Base-by-base conservation (phyloP, 495 filamentous ascomycete species). In the Usnea hakonensis region DNA sequence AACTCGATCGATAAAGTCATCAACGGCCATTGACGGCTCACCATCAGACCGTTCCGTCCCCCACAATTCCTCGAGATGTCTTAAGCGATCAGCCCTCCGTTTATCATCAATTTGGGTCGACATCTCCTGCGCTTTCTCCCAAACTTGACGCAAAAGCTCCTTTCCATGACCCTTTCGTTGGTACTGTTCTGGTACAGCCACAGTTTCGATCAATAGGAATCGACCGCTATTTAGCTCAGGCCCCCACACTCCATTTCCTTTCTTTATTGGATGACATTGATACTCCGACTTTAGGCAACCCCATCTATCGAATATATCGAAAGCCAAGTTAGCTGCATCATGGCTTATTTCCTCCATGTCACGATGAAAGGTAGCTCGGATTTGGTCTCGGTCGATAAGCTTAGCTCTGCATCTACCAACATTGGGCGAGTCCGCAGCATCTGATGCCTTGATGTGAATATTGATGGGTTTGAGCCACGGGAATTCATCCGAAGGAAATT, bases 261-360 rank as follows among this genome's bases (percentile, higher is more conserved):
- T 69, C 54, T 57, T 67, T 5, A 68, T 48, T 32, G 48, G 41
- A 55, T 69, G 68, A 23, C 63, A 28, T 44, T 46, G 28, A 40
- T 62, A 64, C 13, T 70, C 66, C 7, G 50, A 48, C 33, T 68
- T 67, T 6, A 73, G 61, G 40, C 61, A 57, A 14, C 71, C 71
- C 43, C 67, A 73, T 9, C 68, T 57, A 58, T 72, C 68, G 56
- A 72, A 73, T 1, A 73, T 23, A 7, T 58, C 65, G 21, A 60
- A 59, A 26, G 11, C 61, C 8, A 66, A 14, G 11, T 30, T 28
- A 13, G 46, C 35, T 21, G 54, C 19, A 16, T 64, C 41, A 2
- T 53, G 38, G 13, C 17, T 37, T 11, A 28, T 23, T 40, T 37
- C 48, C 61, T 60, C 64, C 63, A 26, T 66, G 35, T 36, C 9